These are phyloP conservation scores for Rhizophagus clarus DNA, from an alignment of 192 early-diverging fungal genomes.

Conservation along the genomic window DNA sequence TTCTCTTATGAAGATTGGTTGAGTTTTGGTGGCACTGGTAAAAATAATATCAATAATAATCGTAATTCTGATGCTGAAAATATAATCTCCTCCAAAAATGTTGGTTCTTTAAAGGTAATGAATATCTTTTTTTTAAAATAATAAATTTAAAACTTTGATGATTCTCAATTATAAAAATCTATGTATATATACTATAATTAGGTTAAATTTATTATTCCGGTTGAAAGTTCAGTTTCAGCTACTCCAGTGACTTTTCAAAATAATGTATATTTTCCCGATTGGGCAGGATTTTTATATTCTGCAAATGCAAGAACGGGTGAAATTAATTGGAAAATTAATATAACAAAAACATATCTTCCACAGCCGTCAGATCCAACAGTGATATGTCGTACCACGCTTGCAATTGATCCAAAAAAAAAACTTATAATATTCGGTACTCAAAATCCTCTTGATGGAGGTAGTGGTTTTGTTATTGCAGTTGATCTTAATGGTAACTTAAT, in stretches of 20 bases:
- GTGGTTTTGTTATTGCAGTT: too few relatives aligned
- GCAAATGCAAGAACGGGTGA: too few relatives aligned
- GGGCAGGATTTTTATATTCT: too few relatives aligned
- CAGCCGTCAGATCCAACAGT: neutral
- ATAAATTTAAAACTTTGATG: neutral
- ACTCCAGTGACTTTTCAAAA: too few relatives aligned
- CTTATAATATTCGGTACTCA: neutral
- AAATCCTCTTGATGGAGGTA: too few relatives aligned
- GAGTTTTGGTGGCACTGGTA: neutral
- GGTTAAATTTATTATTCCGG: too few relatives aligned
- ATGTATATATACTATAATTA: too few relatives aligned
- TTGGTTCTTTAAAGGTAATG: neutral
- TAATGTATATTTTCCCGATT: too few relatives aligned
- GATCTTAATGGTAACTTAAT: too few relatives aligned
- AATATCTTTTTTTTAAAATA: neutral
- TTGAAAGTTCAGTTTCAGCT: too few relatives aligned
- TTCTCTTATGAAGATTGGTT: neutral
- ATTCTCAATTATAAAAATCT: too few relatives aligned
- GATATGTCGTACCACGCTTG: neutral
- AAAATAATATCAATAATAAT: neutral
- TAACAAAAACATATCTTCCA: neutral
- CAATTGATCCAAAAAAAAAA: neutral
- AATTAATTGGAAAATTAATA: neutral
- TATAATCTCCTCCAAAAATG: neutral
- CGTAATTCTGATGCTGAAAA: neutral